Conservation (phyloP, 2,329 filamentous ascomycete genomes). For the Exserohilum rostratum region DNA sequence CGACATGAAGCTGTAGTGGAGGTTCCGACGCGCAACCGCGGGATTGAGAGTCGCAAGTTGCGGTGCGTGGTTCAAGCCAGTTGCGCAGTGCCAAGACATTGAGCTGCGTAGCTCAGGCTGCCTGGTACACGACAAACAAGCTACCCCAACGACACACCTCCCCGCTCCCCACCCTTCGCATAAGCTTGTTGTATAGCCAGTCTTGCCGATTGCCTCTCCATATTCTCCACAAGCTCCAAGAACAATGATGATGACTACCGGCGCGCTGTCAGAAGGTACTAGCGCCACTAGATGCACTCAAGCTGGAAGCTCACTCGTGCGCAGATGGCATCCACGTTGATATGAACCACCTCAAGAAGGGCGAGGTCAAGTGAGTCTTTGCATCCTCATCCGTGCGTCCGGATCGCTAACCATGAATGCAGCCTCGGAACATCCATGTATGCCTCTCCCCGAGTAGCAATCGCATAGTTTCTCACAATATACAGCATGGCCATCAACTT, state of each 20-base stretch:
- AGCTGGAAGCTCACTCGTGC: slow-evolving; percentile 36
- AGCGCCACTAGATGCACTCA: slow-evolving; percentile 5
- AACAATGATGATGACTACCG: slow-evolving; percentile 42
- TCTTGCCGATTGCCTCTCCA: not conserved
- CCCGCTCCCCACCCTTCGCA: slow-evolving; percentile 4
- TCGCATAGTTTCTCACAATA: slow-evolving; percentile 30
- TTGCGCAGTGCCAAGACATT: slow-evolving; percentile 26
- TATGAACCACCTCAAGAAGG: slow-evolving; percentile 98
- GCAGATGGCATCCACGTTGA: slow-evolving; percentile 98
- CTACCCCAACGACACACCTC: slow-evolving; percentile 10
- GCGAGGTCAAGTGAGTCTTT: slow-evolving; percentile 89
- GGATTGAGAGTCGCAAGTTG: slow-evolving; percentile 8
- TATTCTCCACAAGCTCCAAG: slow-evolving; percentile 7
- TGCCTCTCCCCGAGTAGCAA: slow-evolving; percentile 46
- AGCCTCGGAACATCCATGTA: slow-evolving; percentile 98
- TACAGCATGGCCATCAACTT: slow-evolving; percentile 97
- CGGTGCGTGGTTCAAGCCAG: slow-evolving; percentile 7
- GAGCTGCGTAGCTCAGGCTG: slow-evolving; percentile 18
- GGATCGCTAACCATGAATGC: slow-evolving; percentile 13
- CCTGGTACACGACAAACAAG: slow-evolving; percentile 13
- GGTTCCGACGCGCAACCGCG: slow-evolving; percentile 4
- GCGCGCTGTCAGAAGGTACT: slow-evolving; percentile 49
- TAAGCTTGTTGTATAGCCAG: not conserved
- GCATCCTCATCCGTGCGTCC: too few species aligned
- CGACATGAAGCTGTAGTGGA: slow-evolving; percentile 4